Percentiles rank a stretch among this genome's conserved stretches.
These are phyloP conservation scores for Torulaspora delbrueckii DNA, from an alignment of 805 yeast genomes.

Conservation along the genomic window DNA sequence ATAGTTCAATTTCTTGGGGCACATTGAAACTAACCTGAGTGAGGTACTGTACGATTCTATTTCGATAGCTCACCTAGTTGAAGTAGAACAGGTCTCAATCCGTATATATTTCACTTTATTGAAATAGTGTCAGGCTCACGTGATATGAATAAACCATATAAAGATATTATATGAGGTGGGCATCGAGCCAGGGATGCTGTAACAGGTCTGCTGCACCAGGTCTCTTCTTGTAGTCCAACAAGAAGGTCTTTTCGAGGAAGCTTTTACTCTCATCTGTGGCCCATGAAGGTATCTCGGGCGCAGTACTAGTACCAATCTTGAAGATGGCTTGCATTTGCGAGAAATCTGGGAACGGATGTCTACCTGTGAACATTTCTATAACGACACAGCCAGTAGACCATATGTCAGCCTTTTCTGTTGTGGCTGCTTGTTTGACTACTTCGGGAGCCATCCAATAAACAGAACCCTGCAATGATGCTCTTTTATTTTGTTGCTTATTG, in stretches of 20 bases:
- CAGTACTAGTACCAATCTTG: slow-evolving; percentile 78
- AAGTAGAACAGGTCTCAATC: not conserved
- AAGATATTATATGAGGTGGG: slow-evolving; percentile 16
- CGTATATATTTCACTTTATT: not conserved
- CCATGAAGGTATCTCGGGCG: slow-evolving; percentile 76
- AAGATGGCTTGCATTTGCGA: slow-evolving; percentile 97
- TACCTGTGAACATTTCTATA: slow-evolving; percentile 93
- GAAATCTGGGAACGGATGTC: slow-evolving; percentile 92
- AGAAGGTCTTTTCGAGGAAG: slow-evolving; percentile 65
- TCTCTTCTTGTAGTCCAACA: slow-evolving; percentile 65
- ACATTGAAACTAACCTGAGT: slow-evolving; percentile 17
- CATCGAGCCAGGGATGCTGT: slow-evolving; percentile 42
- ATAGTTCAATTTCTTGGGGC: slow-evolving; percentile 32
- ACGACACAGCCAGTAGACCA: slow-evolving; percentile 96
- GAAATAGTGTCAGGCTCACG: not conserved
- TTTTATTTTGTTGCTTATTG: slow-evolving; percentile 40
- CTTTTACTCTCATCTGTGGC: slow-evolving; percentile 63
- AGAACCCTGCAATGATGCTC: slow-evolving; percentile 90
- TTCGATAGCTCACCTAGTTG: not conserved
- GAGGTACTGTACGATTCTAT: not conserved
- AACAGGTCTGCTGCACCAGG: slow-evolving; percentile 69
- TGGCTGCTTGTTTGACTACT: slow-evolving; percentile 88
- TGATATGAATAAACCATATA: not conserved
- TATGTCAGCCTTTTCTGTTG: slow-evolving; percentile 89
- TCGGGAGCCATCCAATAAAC: slow-evolving; percentile 99